Base-by-base conservation (phyloP, 345 rosid species). In the Aquilaria malaccensis region DNA sequence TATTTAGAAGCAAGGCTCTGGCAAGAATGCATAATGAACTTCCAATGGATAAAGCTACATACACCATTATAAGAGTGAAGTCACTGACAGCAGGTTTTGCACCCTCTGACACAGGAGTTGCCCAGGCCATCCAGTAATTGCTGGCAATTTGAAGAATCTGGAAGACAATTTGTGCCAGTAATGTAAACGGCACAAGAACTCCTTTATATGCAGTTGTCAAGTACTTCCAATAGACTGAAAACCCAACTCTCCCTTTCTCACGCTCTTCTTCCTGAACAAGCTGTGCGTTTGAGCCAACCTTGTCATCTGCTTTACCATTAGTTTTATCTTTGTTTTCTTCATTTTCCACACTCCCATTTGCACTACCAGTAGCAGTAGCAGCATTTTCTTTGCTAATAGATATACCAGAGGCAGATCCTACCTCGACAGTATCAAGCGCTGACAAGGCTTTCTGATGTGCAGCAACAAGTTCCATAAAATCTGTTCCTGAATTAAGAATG, bases 121-220 rank as follows among this genome's bases (percentile, higher is more conserved):
- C 89, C 86, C 80, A 82, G 13, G 97, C 81, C 85, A 87, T 87
- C 97, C 95, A 87, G 68, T 83, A 85, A 67, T 83, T 85, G 86
- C 88, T 82, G 15, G 82, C 82, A 30, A 87, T 83, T 69, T 79
- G 81, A 63, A 85, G 83, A 37, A 72, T 22, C 78, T 76, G 85
- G 70, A 82, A 85, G 52, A 80, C 60, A 65, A 79, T 66, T n/a
- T 81, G 85, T 3, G 77, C 81, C 3, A 85, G 54, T 60, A 90
- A 56, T 70, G 83, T 81, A 29, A 87, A 33, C 15, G 95, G 95
- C 62, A 82, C 77, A 30, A 82, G 72, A 55, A 83, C 85, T 67
- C 90, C 95, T 55, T 88, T 80, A 46, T 83, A 81, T 58, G 88
- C 85, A 3, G 75, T 69, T 1, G 86, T 87, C 33, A 86, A 69